Conservation (phyloP, 1,284 basidiomycete species). For the Sanghuangporus weigelae region DNA sequence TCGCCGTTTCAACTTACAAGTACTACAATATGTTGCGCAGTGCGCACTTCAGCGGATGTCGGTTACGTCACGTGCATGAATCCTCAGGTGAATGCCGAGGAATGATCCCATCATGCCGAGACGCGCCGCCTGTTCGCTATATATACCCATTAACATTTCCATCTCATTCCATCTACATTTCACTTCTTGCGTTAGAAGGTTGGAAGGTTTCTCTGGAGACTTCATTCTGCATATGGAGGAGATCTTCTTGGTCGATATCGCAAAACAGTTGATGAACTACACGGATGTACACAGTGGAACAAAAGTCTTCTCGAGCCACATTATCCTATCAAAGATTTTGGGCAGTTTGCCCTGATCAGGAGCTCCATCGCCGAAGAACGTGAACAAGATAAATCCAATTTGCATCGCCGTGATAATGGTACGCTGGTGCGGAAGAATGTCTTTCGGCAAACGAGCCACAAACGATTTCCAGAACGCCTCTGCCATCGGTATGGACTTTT, state of each 20-base stretch:
- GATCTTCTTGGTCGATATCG: too few species aligned
- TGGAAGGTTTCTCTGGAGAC: too few species aligned
- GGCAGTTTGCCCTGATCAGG: not conserved
- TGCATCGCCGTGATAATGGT: not conserved
- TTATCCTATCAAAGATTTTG: not conserved
- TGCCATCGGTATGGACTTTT: not conserved
- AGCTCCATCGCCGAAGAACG: not conserved
- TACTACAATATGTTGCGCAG: not conserved
- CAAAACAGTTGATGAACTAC: not conserved
- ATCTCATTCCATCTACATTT: not conserved
- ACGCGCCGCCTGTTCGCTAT: too few species aligned
- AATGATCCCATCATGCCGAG: too few species aligned
- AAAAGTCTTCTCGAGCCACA: not conserved
- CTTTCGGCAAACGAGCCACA: not conserved
- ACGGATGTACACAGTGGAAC: not conserved
- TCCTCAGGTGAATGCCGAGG: too few species aligned
- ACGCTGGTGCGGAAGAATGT: not conserved
- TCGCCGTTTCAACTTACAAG: not conserved
- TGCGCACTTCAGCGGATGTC: too few species aligned
- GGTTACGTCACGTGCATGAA: too few species aligned
- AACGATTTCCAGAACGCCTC: not conserved
- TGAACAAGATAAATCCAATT: not conserved
- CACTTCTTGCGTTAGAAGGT: not conserved
- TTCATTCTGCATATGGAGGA: too few species aligned
- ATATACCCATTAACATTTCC: not conserved